Evolutionary conservation across 2,329 filamentous ascomycete species (phyloP).

Genomic region (Fusarium sambucinum): DNA sequence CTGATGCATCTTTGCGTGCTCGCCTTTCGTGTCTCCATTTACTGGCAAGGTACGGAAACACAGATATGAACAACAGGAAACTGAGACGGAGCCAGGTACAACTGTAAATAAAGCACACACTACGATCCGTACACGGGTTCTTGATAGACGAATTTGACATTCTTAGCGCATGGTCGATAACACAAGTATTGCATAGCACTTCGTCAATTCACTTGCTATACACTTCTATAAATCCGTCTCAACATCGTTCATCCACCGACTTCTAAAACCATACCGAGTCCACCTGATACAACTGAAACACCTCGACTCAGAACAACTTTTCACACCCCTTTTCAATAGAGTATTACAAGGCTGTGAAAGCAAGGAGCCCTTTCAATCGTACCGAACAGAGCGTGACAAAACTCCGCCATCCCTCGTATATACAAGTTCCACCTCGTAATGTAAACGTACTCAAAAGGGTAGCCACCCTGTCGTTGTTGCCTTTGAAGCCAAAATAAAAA

Average conservation of each 20-base stretch:
- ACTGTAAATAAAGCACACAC: background rate
- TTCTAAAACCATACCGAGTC: constrained; percentile 29
- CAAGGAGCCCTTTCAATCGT: constrained; percentile 21
- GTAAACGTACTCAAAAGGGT: constrained; percentile 35
- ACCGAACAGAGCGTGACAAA: constrained; percentile 12
- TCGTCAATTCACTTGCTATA: constrained; percentile 42
- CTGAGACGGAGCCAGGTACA: background rate
- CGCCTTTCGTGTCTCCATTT: background rate
- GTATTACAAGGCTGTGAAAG: constrained; percentile 26
- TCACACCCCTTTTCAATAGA: background rate
- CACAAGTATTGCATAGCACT: constrained; percentile 5
- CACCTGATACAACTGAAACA: constrained; percentile 9
- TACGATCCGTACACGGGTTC: no score
- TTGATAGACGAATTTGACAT: background rate
- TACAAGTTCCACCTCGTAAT: constrained; percentile 48
- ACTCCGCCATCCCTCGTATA: constrained; percentile 42
- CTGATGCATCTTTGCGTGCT: background rate
- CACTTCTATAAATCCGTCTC: constrained; percentile 39
- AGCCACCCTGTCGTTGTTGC: constrained; percentile 19
- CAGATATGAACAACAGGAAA: background rate
- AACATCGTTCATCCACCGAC: constrained; percentile 25
- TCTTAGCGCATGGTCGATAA: background rate
- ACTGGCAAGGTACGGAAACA: background rate
- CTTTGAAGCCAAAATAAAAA: constrained; percentile 13
- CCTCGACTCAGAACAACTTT: constrained; percentile 3